Percentiles rank a stretch among this genome's conserved stretches.
Conservation (phyloP, 768 basidiomycete genomes). For the Austroboletus eburneus region DNA sequence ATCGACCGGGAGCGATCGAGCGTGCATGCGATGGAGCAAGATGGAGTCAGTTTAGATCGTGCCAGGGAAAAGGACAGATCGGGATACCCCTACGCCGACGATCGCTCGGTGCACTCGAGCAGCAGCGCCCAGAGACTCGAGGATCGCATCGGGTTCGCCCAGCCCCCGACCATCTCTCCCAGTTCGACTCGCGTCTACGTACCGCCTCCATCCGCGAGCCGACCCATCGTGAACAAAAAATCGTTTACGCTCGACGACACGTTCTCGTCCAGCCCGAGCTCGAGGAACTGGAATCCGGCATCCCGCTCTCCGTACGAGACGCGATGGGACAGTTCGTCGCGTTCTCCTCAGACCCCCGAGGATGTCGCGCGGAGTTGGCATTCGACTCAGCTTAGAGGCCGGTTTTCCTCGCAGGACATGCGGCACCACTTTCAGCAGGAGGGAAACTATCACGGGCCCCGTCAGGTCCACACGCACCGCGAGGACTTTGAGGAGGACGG, state of each 20-base stretch:
- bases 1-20: conserved; percentile 25
- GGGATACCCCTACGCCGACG: conserved; percentile 17
- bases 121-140: conserved; percentile 10
- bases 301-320: conserved; percentile 27
- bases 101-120: conserved; percentile 19
- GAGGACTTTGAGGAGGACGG: conserved; percentile 30
- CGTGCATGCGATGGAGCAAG: conserved; percentile 25
- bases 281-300: conserved; percentile 16
- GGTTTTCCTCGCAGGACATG: conserved; percentile 32
- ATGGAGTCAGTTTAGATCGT: conserved; percentile 25
- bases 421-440: conserved; percentile 23
- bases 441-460: conserved; percentile 5
- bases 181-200: conserved; percentile 16
- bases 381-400: conserved; percentile 21
- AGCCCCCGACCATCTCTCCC: conserved; percentile 12
- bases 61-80: conserved; percentile 20
- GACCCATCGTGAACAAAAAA: conserved; percentile 29
- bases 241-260: conserved; percentile 27
- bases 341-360: conserved; percentile 30
- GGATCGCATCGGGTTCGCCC: conserved; percentile 14
- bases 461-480: conserved; percentile 24
- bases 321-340: conserved; percentile 26
- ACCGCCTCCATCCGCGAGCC: conserved; percentile 28
- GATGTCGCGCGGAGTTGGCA: conserved; percentile 30
- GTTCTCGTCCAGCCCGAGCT: conserved; percentile 19